Base-by-base conservation (phyloP, 805 yeast genomes). In the Candida koratica region DNA sequence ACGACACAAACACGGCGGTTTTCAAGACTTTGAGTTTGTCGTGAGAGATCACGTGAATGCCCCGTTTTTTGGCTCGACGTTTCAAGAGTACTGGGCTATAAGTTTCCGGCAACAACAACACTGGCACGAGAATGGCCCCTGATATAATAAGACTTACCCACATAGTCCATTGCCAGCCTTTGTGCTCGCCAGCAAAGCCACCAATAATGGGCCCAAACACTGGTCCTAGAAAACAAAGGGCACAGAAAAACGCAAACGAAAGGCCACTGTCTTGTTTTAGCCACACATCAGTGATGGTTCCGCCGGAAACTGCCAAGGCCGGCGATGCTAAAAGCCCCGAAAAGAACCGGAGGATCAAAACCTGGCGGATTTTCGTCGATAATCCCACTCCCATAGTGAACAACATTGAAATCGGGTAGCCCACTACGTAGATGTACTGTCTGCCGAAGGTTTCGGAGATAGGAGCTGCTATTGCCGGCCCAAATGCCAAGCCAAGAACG, bases 151-250 rank as follows among this genome's bases (percentile, higher is more conserved):
- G 62, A 42, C 79, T 74, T 18, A 82, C 81, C 85, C 86, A 82
- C 42, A 51, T 48, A 4, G 68, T 53, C 84, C 89, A 80, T 58
- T 75, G 71, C 81, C 88, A 70, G 28, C 81, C 82, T 49, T 79
- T 73, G 37, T 53, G 62, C 20, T 79, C 79, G 10, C 78, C 80
- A 17, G 81, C 82, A 53, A 78, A 81, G 0, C 84, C 82, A 36
- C 87, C 87, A 58, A 82, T 74, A 34, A 82, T 71, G 5, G 89
- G 89, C 33, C 88, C 86, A 28, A 81, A 56, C 25, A 80, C 81
- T 2, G 94, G 95, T 36, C 95, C 95, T 53, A 80, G 67, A 46
- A 85, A 80, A 15, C 93, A 88, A 9, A 88, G 84, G 38, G 83
- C 58, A 55, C 89, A 80, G 61, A 82, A 84, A n/a, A 79, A 58